Percentiles rank a stretch among this genome's conserved stretches.
These are phyloP conservation scores for Lachnellula hyalina DNA, from an alignment of 2,329 filamentous ascomycete genomes.

Conservation along the genomic window DNA sequence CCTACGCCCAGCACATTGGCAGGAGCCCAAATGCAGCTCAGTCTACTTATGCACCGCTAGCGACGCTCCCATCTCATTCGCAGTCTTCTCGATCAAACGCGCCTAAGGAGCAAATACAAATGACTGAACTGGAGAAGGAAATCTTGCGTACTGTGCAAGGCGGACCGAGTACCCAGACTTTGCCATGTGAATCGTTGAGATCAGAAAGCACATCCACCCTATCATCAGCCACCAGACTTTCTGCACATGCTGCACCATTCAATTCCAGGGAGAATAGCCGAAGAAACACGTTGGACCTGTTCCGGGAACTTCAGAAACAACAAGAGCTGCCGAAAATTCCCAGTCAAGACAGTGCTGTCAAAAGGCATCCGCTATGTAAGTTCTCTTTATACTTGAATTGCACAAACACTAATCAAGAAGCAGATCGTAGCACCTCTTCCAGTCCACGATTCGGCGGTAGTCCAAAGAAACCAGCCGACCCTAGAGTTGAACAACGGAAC, in stretches of 20 bases:
- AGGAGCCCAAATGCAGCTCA: constrained; percentile 7
- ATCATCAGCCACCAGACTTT: constrained; percentile 1
- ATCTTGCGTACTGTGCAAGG: constrained; percentile 1
- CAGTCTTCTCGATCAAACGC: constrained; percentile 1
- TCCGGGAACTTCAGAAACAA: neutral
- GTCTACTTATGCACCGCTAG: constrained; percentile 1
- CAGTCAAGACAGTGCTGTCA: neutral
- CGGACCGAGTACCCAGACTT: neutral
- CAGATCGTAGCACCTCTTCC: neutral
- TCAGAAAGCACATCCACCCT: neutral
- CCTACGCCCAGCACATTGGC: constrained; percentile 27
- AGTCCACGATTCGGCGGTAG: neutral
- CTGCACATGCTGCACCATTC: constrained; percentile 3
- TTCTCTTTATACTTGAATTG: neutral
- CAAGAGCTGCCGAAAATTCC: neutral
- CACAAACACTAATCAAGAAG: neutral
- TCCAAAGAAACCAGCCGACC: neutral
- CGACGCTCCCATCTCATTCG: neutral
- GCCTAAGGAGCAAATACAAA: constrained; percentile 2
- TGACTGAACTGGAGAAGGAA: constrained; percentile 10
- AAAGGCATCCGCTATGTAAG: neutral
- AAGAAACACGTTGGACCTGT: neutral
- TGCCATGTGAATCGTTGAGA: neutral
- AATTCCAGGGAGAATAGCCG: neutral
- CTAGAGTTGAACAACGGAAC: neutral